phyloP scores from a whole-genome alignment of 2,329 filamentous ascomycete genomes.

The Diaporthe capsici region DNA sequence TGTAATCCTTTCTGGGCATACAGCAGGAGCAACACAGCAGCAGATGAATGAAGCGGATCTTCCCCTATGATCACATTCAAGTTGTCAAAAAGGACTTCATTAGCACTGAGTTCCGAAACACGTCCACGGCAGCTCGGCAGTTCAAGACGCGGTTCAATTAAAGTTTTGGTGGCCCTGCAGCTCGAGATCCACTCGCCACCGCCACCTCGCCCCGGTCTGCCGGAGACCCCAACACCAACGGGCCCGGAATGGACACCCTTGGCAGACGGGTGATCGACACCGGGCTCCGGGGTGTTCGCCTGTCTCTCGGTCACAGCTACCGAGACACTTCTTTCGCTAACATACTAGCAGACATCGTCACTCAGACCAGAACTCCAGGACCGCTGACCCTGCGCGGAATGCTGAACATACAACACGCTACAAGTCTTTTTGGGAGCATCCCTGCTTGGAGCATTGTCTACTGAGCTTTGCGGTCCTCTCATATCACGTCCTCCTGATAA shows the following conservation, averaged over 20 bases:
- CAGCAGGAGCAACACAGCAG: background rate
- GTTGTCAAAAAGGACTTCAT: background rate
- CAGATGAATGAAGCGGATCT: background rate
- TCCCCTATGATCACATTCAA: background rate
- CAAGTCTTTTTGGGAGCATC: background rate
- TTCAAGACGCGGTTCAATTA: constrained; percentile 39
- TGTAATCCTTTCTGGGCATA: background rate
- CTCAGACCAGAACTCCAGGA: too few species aligned
- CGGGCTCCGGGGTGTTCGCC: background rate
- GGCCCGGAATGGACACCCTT: constrained; percentile 13
- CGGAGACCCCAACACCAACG: constrained; percentile 1
- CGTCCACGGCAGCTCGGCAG: background rate
- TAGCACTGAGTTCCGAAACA: background rate
- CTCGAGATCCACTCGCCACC: constrained; percentile 17
- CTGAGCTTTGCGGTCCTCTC: background rate
- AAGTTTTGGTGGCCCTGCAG: constrained; percentile 34
- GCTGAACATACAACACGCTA: background rate
- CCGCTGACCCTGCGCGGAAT: background rate
- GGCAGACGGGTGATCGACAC: constrained; percentile 13
- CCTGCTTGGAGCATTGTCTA: background rate
- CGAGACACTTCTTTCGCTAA: background rate
- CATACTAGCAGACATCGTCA: background rate
- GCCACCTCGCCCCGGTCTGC: background rate
- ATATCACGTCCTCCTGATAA: background rate
- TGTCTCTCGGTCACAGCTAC: background rate